Evolutionary conservation across 2,329 filamentous ascomycete genomes (phyloP).

Genomic region (Emericellopsis cladophorae): DNA sequence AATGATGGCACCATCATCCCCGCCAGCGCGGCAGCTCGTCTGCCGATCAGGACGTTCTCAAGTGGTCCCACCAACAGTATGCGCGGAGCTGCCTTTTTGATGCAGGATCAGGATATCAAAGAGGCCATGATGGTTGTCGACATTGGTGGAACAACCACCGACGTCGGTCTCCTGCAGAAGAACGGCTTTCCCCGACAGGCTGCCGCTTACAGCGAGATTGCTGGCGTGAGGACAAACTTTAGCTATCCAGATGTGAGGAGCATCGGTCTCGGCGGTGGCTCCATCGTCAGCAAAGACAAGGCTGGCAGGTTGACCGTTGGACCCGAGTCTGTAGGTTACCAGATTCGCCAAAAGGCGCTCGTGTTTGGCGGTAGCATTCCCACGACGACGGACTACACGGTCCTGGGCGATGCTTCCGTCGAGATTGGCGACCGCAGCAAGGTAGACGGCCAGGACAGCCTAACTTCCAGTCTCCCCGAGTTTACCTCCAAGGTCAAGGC

Average conservation of each 20-base stretch:
- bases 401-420: constrained; percentile 17
- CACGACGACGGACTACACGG: constrained; percentile 45
- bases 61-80: constrained; percentile 53
- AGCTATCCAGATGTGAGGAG: constrained; percentile 44
- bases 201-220: constrained; percentile 48
- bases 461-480: constrained; percentile 2
- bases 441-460: background rate
- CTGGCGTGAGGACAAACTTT: constrained; percentile 51
- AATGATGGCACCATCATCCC: constrained; percentile 51
- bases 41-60: constrained; percentile 50
- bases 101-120: constrained; percentile 21
- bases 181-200: constrained; percentile 46
- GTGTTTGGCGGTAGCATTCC: constrained; percentile 43
- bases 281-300: constrained; percentile 30
- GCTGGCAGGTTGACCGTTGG: constrained; percentile 30
- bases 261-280: constrained; percentile 47
- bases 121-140: constrained; percentile 47
- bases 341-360: constrained; percentile 36
- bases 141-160: constrained; percentile 54
- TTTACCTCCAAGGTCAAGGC: constrained; percentile 28
- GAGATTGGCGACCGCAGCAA: constrained; percentile 24
- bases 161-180: constrained; percentile 43
- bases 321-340: constrained; percentile 49
- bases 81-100: constrained; percentile 48
- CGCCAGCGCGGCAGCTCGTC: constrained; percentile 34